phyloP scores from a whole-genome alignment of 345 rosid genomes.

The Rhizophora mangle region DNA sequence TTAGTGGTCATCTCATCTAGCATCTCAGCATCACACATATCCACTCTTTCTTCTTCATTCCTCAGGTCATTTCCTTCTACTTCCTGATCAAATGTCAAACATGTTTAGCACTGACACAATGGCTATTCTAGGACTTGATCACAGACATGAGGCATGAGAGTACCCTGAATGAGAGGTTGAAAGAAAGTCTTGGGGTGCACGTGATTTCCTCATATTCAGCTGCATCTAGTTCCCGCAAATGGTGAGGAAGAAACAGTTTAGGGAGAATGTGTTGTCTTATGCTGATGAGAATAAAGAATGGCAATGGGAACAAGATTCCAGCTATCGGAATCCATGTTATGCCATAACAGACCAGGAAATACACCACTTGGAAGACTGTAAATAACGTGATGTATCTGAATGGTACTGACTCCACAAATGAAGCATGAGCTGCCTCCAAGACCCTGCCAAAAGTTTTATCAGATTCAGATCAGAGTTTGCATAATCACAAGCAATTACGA shows the following conservation, averaged over 20 bases:
- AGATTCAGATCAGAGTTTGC: neutral
- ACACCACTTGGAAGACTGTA: constrained; percentile 58
- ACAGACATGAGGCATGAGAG: no score
- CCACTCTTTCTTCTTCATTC: constrained; percentile 36
- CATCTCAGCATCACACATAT: constrained; percentile 53
- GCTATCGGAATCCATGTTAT: constrained; percentile 86
- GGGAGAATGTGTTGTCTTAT: constrained; percentile 73
- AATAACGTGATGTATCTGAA: constrained; percentile 49
- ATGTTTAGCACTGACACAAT: neutral
- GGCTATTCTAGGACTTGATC: no score
- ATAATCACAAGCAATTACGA: neutral
- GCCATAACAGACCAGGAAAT: constrained; percentile 65
- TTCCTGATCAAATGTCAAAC: constrained; percentile 30
- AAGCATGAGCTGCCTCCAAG: constrained; percentile 62
- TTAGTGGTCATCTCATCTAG: constrained; percentile 74
- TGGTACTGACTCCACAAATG: constrained; percentile 74
- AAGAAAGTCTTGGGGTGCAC: constrained; percentile 41
- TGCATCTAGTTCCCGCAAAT: constrained; percentile 68
- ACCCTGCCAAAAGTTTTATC: constrained; percentile 42
- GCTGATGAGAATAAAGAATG: constrained; percentile 69
- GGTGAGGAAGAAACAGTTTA: constrained; percentile 40
- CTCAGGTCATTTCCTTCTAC: constrained; percentile 16
- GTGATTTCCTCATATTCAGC: constrained; percentile 77
- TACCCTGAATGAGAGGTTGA: constrained; percentile 38
- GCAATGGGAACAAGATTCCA: constrained; percentile 80